phyloP scores from a whole-genome alignment of 805 yeast genomes.

The Teunomyces cretensis region DNA sequence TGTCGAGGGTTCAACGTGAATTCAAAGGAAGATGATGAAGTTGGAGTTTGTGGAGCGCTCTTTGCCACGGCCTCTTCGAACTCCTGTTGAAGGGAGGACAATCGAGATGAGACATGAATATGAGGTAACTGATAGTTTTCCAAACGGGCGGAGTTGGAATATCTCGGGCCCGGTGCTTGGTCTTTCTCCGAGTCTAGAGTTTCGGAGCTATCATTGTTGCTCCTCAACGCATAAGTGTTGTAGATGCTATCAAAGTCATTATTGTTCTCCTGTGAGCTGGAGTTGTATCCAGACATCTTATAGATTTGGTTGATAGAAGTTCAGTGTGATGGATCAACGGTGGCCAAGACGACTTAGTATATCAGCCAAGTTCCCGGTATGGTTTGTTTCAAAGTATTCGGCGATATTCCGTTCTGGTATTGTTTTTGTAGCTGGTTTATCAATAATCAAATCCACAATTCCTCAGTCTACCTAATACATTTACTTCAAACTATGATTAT shows the following conservation, averaged over 20 bases:
- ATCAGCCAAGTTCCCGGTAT: neutral
- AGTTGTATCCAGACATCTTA: neutral
- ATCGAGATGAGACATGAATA: conserved; percentile 24
- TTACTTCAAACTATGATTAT: neutral
- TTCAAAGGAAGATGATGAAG: conserved; percentile 30
- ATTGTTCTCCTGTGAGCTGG: neutral
- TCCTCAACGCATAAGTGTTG: conserved; percentile 11
- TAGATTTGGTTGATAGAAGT: neutral
- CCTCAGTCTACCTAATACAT: neutral
- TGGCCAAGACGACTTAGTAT: neutral
- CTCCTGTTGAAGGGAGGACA: conserved; percentile 19
- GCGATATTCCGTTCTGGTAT: neutral
- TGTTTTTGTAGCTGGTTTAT: neutral
- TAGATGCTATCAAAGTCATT: conserved; percentile 28
- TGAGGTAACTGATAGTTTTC: conserved; percentile 6
- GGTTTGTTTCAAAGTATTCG: neutral
- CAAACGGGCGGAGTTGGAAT: conserved; percentile 1
- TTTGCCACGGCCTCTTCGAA: conserved; percentile 10
- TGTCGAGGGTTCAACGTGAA: conserved; percentile 17
- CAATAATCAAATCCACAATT: neutral
- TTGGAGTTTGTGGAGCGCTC: conserved; percentile 32
- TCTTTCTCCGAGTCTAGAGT: conserved; percentile 27
- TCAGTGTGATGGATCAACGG: neutral
- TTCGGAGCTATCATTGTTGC: conserved; percentile 19
- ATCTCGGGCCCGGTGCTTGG: conserved; percentile 12